phyloP scores from a whole-genome alignment of 768 basidiomycete species.

The Paxillus rubicundulus region DNA sequence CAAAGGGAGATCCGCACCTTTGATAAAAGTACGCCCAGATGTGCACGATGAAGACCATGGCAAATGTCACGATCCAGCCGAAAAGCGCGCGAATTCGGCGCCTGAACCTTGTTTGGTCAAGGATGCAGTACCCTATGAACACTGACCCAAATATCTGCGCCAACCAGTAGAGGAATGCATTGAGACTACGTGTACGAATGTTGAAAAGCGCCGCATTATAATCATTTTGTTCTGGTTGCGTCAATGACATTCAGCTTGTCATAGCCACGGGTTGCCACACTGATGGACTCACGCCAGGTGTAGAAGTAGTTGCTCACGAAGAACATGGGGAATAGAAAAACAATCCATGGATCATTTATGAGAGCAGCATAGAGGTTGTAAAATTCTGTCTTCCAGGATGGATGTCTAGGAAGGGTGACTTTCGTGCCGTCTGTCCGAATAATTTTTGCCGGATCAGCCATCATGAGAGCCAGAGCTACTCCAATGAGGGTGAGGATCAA shows the following conservation, averaged over 20 bases:
- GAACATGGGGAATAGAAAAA: conserved; percentile 84
- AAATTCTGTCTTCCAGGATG: conserved; percentile 77
- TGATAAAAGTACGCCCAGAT: conserved; percentile 79
- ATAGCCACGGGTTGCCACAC: not conserved
- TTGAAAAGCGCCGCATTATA: conserved; percentile 80
- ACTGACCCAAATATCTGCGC: conserved; percentile 76
- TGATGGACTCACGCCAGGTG: conserved; percentile 63
- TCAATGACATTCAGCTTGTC: conserved; percentile 8
- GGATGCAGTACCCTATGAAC: conserved; percentile 58
- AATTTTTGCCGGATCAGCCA: conserved; percentile 72
- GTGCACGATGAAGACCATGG: conserved; percentile 66
- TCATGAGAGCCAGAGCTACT: conserved; percentile 59
- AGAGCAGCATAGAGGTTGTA: conserved; percentile 66
- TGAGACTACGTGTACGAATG: conserved; percentile 73
- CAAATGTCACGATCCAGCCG: conserved; percentile 62
- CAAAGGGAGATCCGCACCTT: conserved; percentile 43
- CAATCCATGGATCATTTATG: conserved; percentile 65
- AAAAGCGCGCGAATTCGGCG: conserved; percentile 71
- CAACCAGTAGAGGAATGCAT: conserved; percentile 78
- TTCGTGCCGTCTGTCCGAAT: conserved; percentile 73
- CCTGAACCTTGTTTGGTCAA: conserved; percentile 53
- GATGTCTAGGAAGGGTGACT: conserved; percentile 58
- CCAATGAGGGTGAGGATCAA: conserved; percentile 71
- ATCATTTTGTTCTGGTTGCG: conserved; percentile 64
- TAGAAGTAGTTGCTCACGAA: conserved; percentile 85